Evolutionary conservation across 2,329 filamentous ascomycete species (phyloP).

Genomic region (Sporothrix euskadiensis): DNA sequence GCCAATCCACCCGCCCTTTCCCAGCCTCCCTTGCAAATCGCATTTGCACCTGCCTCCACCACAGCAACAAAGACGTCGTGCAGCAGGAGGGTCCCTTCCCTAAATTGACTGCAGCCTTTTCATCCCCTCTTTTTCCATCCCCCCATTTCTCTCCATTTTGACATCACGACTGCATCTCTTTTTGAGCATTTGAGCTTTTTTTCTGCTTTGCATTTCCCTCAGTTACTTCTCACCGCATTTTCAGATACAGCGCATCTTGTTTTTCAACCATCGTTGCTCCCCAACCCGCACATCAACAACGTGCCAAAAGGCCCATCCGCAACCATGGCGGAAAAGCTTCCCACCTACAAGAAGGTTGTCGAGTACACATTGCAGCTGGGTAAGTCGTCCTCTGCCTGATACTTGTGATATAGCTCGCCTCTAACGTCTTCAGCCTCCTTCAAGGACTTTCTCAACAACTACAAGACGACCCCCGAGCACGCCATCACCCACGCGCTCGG

Average conservation of each 20-base stretch:
- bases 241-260: background rate
- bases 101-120: slow-evolving; percentile 24
- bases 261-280: background rate
- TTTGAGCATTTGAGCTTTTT: background rate
- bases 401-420: background rate
- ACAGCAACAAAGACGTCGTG: background rate
- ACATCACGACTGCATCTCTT: slow-evolving; percentile 9
- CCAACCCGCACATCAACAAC: slow-evolving; percentile 18
- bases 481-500: slow-evolving; percentile 79
- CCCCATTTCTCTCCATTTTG: background rate
- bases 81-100: slow-evolving; percentile 15
- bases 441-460: slow-evolving; percentile 81
- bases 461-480: slow-evolving; percentile 75
- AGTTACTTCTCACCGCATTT: slow-evolving; percentile 5
- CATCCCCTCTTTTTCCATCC: slow-evolving; percentile 12
- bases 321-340: slow-evolving; percentile 70
- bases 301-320: slow-evolving; percentile 22
- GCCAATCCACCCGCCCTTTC: slow-evolving; percentile 26
- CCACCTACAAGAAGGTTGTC: slow-evolving; percentile 74
- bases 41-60: background rate
- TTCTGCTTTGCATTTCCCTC: background rate
- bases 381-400: slow-evolving; percentile 41
- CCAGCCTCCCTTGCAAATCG: slow-evolving; percentile 29
- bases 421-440: slow-evolving; percentile 63
- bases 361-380: slow-evolving; percentile 86